Evolutionary conservation across 257 asterid genomes (phyloP), one percentile per base, ranked within the genome.

Genomic region (Thymus mandschuricus): DNA sequence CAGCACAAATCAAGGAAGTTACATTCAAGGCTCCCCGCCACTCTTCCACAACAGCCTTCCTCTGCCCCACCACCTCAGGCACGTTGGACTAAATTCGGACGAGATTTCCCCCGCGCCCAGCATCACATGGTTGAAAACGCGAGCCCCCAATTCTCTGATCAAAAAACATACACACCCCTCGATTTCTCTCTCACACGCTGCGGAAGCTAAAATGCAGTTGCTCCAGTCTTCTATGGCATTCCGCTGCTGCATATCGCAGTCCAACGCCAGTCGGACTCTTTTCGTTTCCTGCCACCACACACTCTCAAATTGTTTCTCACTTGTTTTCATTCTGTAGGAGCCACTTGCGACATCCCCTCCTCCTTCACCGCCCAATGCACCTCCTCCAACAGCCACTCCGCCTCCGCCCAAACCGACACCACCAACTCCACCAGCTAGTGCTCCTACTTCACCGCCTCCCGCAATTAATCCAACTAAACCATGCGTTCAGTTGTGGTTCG

Each of bases 181-280:
- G 3, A 21, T 28, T 15, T 77, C 76, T 58, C 71, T 21, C 21
- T 21, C 21, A 21, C 21, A 21, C 21, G 21, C 21, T 64, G 10
- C 62, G 40, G 49, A 66, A 64, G 21, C 60, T 62, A 61, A 73
- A 57, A 89, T 92, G 98, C 88, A 82, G 75, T 81, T 89, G 73
- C 83, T 89, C 72, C 92, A 83, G 31, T 72, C 86, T 78, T 85
- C 85, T 65, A 82, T 77, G 64, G 72, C 88, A 33, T 82, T 85
- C 68, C 84, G 74, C 65, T 69, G 75, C 78, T 81, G 66, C 28
- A 61, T 76, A 10, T 78, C 83, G 40, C 90, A 67, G 52, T 64
- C 82, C 8, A 89, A 81, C 83, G 58, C 79, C 63, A 86, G 95
- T 83, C 10, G 72, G 77, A 21, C 21, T 21, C 21, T 21, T 21